Base-by-base conservation (phyloP, 805 yeast genomes). In the Metschnikowia noctiluminum region DNA sequence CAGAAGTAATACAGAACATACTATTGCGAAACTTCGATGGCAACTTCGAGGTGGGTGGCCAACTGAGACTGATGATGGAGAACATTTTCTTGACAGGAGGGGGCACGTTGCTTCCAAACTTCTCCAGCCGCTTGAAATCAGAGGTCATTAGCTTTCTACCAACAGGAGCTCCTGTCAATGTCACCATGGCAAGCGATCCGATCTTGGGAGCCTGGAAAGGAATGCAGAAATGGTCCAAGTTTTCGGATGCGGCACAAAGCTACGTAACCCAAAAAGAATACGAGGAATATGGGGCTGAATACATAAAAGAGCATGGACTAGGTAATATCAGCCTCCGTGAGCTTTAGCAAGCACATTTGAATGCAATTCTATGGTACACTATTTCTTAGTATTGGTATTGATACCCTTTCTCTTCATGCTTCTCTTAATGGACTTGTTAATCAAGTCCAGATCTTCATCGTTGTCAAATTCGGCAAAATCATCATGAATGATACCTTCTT, bases 81-180 rank as follows among this genome's bases (percentile, higher is more conserved):
- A 88, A 90, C 62, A 73, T 92, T 0, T 86, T 89, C 62, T 53
- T 92, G 28, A 86, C 96, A 4, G 99, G 99, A 38, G 98, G 99
- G 0, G 80, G 82, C 43, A 79, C 91, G 0, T 61, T 74, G 42
- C 73, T 89, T 48, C 78, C 79, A 11, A 85, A 87, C 46, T 80
- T 90, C 48, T 80, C 76, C 46, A 77, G 78, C 37, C 78, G 99
- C 54, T 61, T 94, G n/a, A 69, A 69, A 2, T 69, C 70, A 28
- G 99, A 94, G 53, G 80, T 90, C 51, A 79, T 80, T 12, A 69
- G 80, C 8, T 79, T 86, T 51, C 69, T 94, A 45, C 98, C 98
- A 0, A 76, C 75, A 1, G 85, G 80, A 1, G 69, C 86, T 0
- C 77, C 80, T 0, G 67, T 91, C 34, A 68, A 73, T 6, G 85